Percentiles rank a stretch among this genome's conserved stretches.
Conservation (phyloP, 139 green algal genomes). For the Dunaliella primolecta region DNA sequence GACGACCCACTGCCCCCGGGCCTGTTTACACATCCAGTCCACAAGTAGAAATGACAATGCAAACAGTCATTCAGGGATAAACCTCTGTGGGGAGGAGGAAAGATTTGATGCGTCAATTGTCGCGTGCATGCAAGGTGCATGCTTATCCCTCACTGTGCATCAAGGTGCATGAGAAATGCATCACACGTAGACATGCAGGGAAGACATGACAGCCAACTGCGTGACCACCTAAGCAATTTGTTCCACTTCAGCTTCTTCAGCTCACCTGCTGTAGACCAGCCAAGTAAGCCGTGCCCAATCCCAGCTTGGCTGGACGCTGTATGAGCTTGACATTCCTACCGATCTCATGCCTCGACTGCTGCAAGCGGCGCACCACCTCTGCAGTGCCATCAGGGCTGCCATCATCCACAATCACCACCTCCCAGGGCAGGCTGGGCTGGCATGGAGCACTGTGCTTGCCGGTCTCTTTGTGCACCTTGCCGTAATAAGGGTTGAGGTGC, state of each 20-base stretch:
- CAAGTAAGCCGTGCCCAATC: slow-evolving; percentile 64
- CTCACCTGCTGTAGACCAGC: slow-evolving; percentile 28
- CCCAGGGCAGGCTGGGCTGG: slow-evolving; percentile 26
- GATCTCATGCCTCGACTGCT: background rate
- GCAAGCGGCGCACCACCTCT: slow-evolving; percentile 48
- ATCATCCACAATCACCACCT: slow-evolving; percentile 95
- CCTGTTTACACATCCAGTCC: slow-evolving; percentile 1
- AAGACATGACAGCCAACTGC: background rate
- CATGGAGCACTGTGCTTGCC: background rate
- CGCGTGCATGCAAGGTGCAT: slow-evolving; percentile 10
- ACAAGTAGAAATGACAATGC: too few relatives aligned
- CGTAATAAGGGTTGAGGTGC: slow-evolving; percentile 32
- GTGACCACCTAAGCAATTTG: background rate
- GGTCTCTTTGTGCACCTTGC: background rate
- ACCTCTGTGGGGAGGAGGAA: slow-evolving; percentile 66
- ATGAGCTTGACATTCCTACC: slow-evolving; percentile 41
- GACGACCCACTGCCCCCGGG: slow-evolving; percentile 77
- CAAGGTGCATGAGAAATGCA: background rate
- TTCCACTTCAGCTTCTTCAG: background rate
- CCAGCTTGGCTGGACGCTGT: slow-evolving; percentile 70
- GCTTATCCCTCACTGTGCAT: background rate
- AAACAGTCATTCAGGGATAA: slow-evolving; percentile 52
- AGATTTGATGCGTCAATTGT: background rate
- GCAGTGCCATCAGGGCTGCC: slow-evolving; percentile 90
- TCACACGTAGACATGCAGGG: background rate